Base-by-base conservation (phyloP, 2,329 filamentous ascomycete genomes). In the Erysiphe pisi region DNA sequence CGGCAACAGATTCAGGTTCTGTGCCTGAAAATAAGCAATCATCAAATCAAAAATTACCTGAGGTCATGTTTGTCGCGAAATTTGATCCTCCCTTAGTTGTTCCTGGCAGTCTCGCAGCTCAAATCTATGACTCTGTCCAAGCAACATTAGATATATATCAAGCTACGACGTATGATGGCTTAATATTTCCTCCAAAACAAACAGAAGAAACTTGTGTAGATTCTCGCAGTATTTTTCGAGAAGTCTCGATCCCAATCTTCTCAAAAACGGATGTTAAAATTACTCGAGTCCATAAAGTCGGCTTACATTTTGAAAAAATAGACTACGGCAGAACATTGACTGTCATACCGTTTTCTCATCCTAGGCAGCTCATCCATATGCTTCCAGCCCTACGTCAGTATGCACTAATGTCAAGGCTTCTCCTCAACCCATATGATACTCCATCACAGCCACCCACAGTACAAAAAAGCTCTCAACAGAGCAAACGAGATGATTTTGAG, bases 351-450 rank as follows among this genome's bases (percentile, higher is more conserved):
- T 94, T 96, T 80, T 88, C 89, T 1, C 93, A 96, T 80, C 93
- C 93, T 0, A 87, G 89, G 75, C 92, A 96, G 81, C 84, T 96
- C 4, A 84, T 94, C 9, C 86, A 88, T 76, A 88, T 94, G 81
- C 85, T 96, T n/a, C 91, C 92, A 0, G 84, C 86, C 4, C 84
- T 95, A 22, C 86, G 93, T 20, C 92, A 95, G 81, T 95, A 93
- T 80, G 90, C 90, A 0, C 89, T 91, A 79, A 84, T 93, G 6
- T 88, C 88, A 0, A 87, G 85, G 0, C 82, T 95, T 1, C 84
- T 94, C 4, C 84, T 86, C 77, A 88, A 87, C 75, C n/a, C 22
- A 1, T 31, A 18, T 14, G 20, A 20, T 28, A 47, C 68, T 2
- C 76, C 79, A 0, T 78, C 76, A 68, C 75, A 77, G 22, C 22